phyloP scores from a whole-genome alignment of 371 early-diverging fungal species.

The Dinochytrium kinnereticum region DNA sequence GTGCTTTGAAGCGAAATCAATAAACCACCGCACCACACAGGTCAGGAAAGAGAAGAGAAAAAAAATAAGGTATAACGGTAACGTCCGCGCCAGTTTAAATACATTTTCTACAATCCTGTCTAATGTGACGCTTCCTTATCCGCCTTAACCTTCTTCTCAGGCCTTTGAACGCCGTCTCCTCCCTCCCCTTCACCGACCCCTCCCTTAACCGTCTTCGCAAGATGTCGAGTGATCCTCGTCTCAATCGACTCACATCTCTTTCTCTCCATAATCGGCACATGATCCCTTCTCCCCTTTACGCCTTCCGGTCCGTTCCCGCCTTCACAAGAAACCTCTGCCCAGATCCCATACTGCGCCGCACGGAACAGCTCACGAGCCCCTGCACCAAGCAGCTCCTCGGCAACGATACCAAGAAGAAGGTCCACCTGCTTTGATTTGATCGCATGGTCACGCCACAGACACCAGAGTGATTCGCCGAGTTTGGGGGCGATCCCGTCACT shows the following conservation, averaged over 20 bases:
- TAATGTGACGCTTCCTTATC: background rate
- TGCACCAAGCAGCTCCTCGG: background rate
- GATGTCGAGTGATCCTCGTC: constrained; percentile 25
- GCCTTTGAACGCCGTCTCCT: background rate
- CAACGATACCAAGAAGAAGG: constrained; percentile 13
- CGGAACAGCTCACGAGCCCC: constrained; percentile 5
- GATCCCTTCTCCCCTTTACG: constrained; percentile 19
- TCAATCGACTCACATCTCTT: constrained; percentile 38
- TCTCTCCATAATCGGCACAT: constrained; percentile 32
- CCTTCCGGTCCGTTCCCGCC: constrained; percentile 20
- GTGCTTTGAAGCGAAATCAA: no score
- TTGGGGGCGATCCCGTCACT: background rate
- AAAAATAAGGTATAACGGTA: no score
- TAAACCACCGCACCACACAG: no score
- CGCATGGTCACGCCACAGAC: constrained; percentile 32
- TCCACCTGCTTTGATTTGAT: constrained; percentile 33
- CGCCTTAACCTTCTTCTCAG: background rate
- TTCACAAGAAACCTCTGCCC: constrained; percentile 8
- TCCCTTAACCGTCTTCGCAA: constrained; percentile 8
- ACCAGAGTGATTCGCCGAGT: background rate
- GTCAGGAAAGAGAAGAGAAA: no score
- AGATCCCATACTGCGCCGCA: background rate
- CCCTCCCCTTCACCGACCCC: constrained; percentile 17
- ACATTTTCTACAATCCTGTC: background rate
- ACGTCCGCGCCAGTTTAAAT: no score